Evolutionary conservation across 495 filamentous ascomycete genomes (phyloP), one percentile per base, ranked within the genome.

Genomic region (Choiromyces venosus): DNA sequence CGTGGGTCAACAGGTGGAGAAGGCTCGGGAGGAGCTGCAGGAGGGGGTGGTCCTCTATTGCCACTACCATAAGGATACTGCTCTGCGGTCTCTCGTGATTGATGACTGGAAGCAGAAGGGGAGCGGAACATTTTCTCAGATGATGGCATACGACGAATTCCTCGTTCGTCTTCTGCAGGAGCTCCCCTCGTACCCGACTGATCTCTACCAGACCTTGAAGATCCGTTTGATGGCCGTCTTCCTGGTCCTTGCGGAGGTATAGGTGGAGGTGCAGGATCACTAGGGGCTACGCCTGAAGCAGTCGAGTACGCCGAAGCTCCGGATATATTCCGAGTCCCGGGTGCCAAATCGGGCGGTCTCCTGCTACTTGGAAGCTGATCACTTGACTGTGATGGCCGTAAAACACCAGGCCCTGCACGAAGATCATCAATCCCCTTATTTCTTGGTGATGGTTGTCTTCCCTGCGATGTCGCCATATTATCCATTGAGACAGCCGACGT

Each of bases 221-320:
- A 81, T 9, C 71, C 78, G 39, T 78, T 75, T 14, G 79, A 81
- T 19, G 79, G 78, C 38, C 75, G 78, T 25, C 79, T 72, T 65
- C 79, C 71, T n/a, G 73, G 75, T 16, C 73, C 73, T 67, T 75
- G 73, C 21, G 73, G 71, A 14, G 75, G 75, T 25, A 77, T 77
- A 12, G 75, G 75, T 21, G 75, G 75, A 14, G 75, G 75, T 36
- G 70, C 44, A 14, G 74, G 69, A 67, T 77, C 75, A 33, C 70
- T 77, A n/a, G 10, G 25, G 33, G 52, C 52, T 61, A 5, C 25
- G 4, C 52, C 52, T 12, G 75, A 77, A 44, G 75, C 56, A 39
- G 37, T 61, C 18, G 75, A 77, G 46, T 77, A 76, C 37, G 64
- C 70, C 1, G 75, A 77, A 37, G 10, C 25, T 33, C 52, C 52